Evolutionary conservation across 2,329 filamentous ascomycete species (phyloP).

Genomic region (Fusarium annulatum): DNA sequence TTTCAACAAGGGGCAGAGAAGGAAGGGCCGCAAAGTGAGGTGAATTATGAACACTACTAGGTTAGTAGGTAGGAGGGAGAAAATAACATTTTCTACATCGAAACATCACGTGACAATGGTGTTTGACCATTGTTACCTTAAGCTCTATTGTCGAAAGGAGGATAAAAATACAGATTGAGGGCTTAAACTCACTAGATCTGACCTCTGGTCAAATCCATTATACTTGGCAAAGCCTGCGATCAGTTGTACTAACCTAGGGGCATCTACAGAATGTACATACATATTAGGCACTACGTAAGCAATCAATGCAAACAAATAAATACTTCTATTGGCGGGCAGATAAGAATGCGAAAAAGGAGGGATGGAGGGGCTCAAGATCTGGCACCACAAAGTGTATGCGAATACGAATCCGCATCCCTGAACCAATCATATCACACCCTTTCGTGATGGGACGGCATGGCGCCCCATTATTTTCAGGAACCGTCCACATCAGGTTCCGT

Average conservation of each 20-base stretch:
- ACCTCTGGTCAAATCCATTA: neutral
- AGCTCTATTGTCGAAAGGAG: conserved; percentile 7
- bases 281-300: conserved; percentile 10
- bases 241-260: neutral
- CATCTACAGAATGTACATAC: conserved; percentile 4
- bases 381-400: conserved; percentile 30
- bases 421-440: conserved; percentile 30
- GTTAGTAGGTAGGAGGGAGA: neutral
- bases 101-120: neutral
- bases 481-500: conserved; percentile 18
- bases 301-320: neutral
- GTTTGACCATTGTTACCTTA: neutral
- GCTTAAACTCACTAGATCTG: neutral
- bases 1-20: conserved; percentile 1
- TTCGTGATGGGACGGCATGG: neutral
- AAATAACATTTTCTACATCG: neutral
- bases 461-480: conserved; percentile 29
- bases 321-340: conserved; percentile 18
- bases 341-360: conserved; percentile 42
- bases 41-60: neutral
- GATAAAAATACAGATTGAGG: neutral
- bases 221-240: neutral
- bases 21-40: conserved; percentile 1
- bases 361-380: conserved; percentile 29
- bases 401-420: conserved; percentile 34